Percentiles rank a stretch among this genome's conserved stretches.
Evolutionary conservation across 2,329 filamentous ascomycete genomes (phyloP).

Genomic region (Botryotinia narcissicola): DNA sequence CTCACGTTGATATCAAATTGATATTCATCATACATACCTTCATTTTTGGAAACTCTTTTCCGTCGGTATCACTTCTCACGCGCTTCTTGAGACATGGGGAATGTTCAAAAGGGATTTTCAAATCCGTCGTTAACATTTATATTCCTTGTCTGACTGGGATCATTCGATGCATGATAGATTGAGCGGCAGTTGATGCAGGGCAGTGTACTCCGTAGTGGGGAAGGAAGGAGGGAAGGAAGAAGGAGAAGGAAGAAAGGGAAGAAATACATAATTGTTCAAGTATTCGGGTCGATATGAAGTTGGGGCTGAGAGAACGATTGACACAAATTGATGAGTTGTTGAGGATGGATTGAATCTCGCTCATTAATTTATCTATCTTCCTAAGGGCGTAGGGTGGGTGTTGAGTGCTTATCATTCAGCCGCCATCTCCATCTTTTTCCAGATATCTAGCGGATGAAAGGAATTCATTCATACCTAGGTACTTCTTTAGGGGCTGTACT

Average conservation of each 20-base stretch:
- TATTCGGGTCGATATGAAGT: not conserved
- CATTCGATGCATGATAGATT: slow-evolving; percentile 11
- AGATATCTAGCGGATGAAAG: not conserved
- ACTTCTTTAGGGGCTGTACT: not conserved
- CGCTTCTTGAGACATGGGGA: slow-evolving; percentile 15
- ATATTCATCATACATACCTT: not conserved
- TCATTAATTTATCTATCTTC: not conserved
- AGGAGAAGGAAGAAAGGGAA: not conserved
- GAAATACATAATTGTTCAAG: not conserved
- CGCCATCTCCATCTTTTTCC: not conserved
- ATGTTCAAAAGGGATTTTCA: not conserved
- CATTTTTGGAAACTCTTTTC: not conserved
- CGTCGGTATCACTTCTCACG: not conserved
- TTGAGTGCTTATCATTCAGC: not conserved
- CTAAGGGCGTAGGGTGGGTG: not conserved
- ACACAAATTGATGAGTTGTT: too few relatives aligned
- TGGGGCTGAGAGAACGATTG: not conserved
- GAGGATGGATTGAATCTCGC: not conserved
- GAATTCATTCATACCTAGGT: too few relatives aligned
- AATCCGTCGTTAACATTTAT: not conserved
- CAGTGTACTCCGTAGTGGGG: not conserved
- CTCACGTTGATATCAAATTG: not conserved
- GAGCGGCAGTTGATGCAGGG: not conserved
- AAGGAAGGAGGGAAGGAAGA: not conserved
- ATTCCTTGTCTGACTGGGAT: slow-evolving; percentile 14